A percentile compares a stretch with the other conserved stretches of the same genome.
These are phyloP conservation scores for Termitomyces sp. DNA, from an alignment of 768 basidiomycete genomes.

Conservation along the genomic window DNA sequence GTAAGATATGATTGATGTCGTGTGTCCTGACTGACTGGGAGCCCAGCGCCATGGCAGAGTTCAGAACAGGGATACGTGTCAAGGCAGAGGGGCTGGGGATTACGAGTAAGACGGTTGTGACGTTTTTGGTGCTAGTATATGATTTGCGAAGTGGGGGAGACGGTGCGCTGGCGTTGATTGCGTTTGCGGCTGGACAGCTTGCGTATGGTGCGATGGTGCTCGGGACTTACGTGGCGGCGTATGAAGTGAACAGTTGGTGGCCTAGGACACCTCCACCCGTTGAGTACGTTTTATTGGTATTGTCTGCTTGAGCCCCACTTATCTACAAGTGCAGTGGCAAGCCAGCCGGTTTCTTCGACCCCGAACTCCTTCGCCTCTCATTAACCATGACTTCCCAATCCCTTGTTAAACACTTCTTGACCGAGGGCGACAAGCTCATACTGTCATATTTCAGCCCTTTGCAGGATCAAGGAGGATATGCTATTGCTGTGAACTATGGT, in stretches of 20 bases:
- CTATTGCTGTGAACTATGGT: slow-evolving; percentile 96
- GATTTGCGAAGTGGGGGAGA: slow-evolving; percentile 30
- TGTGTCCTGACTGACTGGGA: slow-evolving; percentile 8
- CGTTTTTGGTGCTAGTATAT: slow-evolving; percentile 62
- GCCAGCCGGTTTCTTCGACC: slow-evolving; percentile 25
- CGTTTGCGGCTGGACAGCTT: slow-evolving; percentile 85
- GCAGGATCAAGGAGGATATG: slow-evolving; percentile 91
- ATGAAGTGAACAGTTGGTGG: slow-evolving; percentile 30
- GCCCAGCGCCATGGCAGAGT: slow-evolving; percentile 60
- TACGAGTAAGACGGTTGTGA: slow-evolving; percentile 64
- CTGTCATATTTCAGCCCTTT: slow-evolving; percentile 82
- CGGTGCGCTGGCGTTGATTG: slow-evolving; percentile 60
- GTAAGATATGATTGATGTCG: slow-evolving; percentile 31
- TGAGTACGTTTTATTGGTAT: slow-evolving; percentile 9
- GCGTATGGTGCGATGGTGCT: slow-evolving; percentile 64
- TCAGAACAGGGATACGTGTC: slow-evolving; percentile 69
- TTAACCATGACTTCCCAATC: slow-evolving; percentile 86
- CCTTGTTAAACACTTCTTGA: slow-evolving; percentile 89
- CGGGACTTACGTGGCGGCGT: slow-evolving; percentile 46
- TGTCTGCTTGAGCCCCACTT: background rate
- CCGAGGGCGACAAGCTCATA: slow-evolving; percentile 92
- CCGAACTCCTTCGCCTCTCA: slow-evolving; percentile 55
- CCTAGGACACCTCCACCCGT: slow-evolving; percentile 22
- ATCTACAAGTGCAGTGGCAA: slow-evolving; percentile 8
- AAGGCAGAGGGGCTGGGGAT: slow-evolving; percentile 86